Conservation (phyloP, 2,329 filamentous ascomycete genomes). For the Phyllosticta citrichinensis region DNA sequence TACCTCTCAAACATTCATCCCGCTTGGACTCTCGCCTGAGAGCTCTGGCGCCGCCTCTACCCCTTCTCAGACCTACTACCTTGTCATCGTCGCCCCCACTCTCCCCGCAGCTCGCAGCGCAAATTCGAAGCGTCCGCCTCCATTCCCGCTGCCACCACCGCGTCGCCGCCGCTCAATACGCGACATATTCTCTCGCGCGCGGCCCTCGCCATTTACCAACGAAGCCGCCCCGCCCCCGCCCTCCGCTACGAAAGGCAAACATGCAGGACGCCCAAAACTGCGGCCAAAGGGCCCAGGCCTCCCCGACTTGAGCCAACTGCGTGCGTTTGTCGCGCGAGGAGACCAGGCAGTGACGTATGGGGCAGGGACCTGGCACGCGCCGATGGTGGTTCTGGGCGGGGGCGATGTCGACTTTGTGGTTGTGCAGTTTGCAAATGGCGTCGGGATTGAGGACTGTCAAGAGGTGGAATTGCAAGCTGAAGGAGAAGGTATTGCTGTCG, state of each 20-base stretch:
- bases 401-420: slow-evolving; percentile 75
- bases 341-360: slow-evolving; percentile 85
- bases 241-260: slow-evolving; percentile 19
- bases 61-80: slow-evolving; percentile 44
- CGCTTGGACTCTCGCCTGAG: slow-evolving; percentile 46
- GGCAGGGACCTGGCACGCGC: slow-evolving; percentile 89
- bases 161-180: slow-evolving; percentile 19
- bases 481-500: slow-evolving; percentile 23
- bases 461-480: slow-evolving; percentile 46
- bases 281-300: slow-evolving; percentile 44
- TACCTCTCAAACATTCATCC: slow-evolving; percentile 88
- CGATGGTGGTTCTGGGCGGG: slow-evolving; percentile 78
- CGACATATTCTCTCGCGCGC: slow-evolving; percentile 33
- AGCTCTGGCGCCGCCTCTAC: slow-evolving; percentile 24
- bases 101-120: slow-evolving; percentile 32
- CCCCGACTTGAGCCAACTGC: slow-evolving; percentile 61
- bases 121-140: slow-evolving; percentile 23
- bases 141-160: slow-evolving; percentile 32
- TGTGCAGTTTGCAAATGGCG: slow-evolving; percentile 77
- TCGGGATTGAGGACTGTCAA: slow-evolving; percentile 78
- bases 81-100: slow-evolving; percentile 83
- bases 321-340: slow-evolving; percentile 68
- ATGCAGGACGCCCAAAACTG: slow-evolving; percentile 1
- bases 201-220: slow-evolving; percentile 42
- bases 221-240: slow-evolving; percentile 29